phyloP scores from a whole-genome alignment of 495 filamentous ascomycete genomes.

The Podospora anserina region DNA sequence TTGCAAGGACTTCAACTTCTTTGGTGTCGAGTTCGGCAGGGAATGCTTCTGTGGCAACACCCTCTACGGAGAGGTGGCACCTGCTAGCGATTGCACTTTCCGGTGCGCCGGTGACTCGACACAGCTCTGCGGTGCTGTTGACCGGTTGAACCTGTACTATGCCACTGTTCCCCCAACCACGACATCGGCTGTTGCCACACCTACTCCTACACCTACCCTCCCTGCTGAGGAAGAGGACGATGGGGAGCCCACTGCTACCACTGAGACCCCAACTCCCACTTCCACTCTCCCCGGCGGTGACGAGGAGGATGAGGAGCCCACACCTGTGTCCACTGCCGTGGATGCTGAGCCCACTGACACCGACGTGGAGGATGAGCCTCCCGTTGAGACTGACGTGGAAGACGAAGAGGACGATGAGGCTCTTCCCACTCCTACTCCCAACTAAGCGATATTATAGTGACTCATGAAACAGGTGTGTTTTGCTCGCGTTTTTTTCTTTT shows the following conservation, averaged over 20 bases:
- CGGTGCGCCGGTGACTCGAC: slow-evolving; percentile 29
- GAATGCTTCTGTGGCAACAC: slow-evolving; percentile 42
- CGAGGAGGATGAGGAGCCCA: background rate
- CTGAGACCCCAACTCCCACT: background rate
- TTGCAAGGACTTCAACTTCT: slow-evolving; percentile 34
- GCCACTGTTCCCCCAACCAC: background rate
- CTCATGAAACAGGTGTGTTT: background rate
- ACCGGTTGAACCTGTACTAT: slow-evolving; percentile 37
- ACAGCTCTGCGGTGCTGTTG: slow-evolving; percentile 13
- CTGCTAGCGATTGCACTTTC: slow-evolving; percentile 34
- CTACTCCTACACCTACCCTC: background rate
- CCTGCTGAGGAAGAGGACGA: background rate
- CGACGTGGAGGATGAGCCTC: background rate
- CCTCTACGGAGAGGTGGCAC: slow-evolving; percentile 24
- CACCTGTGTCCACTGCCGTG: background rate
- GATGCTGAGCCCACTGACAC: background rate
- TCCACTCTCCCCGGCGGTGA: background rate
- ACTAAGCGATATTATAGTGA: background rate
- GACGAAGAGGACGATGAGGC: background rate
- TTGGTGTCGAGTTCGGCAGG: slow-evolving; percentile 33
- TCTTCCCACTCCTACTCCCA: background rate
- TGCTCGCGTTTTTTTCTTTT: background rate
- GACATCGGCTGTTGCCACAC: background rate
- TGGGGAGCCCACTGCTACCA: background rate
- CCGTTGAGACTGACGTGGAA: background rate